Percentiles rank a stretch among this genome's conserved stretches.
phyloP scores from a whole-genome alignment of 306 rosid species.

The Cicer bijugum region DNA sequence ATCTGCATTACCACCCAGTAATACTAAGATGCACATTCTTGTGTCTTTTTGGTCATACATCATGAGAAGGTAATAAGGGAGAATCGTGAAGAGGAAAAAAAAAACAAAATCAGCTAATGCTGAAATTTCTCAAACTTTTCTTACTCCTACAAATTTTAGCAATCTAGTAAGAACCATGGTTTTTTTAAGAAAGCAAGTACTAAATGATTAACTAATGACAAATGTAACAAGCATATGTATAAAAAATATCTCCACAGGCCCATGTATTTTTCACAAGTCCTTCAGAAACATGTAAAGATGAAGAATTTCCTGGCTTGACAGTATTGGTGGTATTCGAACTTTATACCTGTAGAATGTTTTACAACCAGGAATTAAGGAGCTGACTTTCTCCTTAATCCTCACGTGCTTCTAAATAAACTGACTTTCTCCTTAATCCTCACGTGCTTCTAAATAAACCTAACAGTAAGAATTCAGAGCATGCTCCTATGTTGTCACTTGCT shows the following conservation, averaged over 20 bases:
- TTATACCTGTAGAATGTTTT: slow-evolving; percentile 28
- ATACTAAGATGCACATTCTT: slow-evolving; percentile 30
- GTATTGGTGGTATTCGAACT: slow-evolving; percentile 24
- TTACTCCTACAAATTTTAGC: background rate
- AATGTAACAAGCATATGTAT: slow-evolving; percentile 29
- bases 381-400: slow-evolving; percentile 21
- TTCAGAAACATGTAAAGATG: slow-evolving; percentile 29
- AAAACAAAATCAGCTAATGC: background rate
- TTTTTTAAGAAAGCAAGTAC: slow-evolving; percentile 11
- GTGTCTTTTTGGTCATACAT: slow-evolving; percentile 36
- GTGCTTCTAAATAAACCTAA: slow-evolving; percentile 26
- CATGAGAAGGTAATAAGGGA: slow-evolving; percentile 29
- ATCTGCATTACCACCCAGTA: slow-evolving; percentile 12
- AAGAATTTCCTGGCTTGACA: slow-evolving; percentile 6
- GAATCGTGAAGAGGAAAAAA: slow-evolving; percentile 7
- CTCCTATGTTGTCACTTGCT: slow-evolving; percentile 2
- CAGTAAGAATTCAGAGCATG: slow-evolving; percentile 29
- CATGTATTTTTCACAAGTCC: slow-evolving; percentile 19
- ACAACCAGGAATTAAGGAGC: slow-evolving; percentile 24
- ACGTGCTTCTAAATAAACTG: slow-evolving; percentile 30
- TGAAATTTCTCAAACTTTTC: slow-evolving; percentile 12
- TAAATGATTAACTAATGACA: slow-evolving; percentile 20
- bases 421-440: slow-evolving; percentile 16
- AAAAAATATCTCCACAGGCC: slow-evolving; percentile 5
- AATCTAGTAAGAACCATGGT: slow-evolving; percentile 13